These are phyloP conservation scores for Alternaria sp. DNA, from an alignment of 2,329 filamentous ascomycete genomes.

Conservation along the genomic window DNA sequence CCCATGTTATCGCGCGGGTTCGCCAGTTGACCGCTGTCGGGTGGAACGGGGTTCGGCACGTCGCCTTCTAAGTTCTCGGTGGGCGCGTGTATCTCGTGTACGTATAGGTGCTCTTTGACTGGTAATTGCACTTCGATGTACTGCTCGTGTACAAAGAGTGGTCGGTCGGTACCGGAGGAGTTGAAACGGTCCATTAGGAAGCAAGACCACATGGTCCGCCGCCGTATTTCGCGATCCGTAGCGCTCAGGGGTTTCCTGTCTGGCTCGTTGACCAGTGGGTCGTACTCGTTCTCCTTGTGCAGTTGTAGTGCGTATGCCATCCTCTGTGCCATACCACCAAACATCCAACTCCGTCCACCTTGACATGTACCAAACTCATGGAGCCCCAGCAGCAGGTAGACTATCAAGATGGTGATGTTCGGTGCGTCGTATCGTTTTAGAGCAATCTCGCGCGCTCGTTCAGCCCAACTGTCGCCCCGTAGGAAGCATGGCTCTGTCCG, in stretches of 20 bases:
- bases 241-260: conserved; percentile 75
- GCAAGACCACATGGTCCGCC: conserved; percentile 97
- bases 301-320: conserved; percentile 97
- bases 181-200: conserved; percentile 98
- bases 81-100: conserved; percentile 85
- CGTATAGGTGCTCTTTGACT: conserved; percentile 87
- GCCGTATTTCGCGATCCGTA: conserved; percentile 88
- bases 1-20: conserved; percentile 87
- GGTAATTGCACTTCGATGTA: conserved; percentile 88
- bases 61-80: conserved; percentile 83
- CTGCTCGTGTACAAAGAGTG: conserved; percentile 88
- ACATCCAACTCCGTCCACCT: conserved; percentile 92
- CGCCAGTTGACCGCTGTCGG: conserved; percentile 68
- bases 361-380: conserved; percentile 98
- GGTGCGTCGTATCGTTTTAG: conserved; percentile 89
- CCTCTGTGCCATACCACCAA: conserved; percentile 91
- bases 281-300: conserved; percentile 87
- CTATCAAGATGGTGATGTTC: conserved; percentile 94
- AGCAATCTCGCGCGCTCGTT: conserved; percentile 84
- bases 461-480: conserved; percentile 90
- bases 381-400: conserved; percentile 83
- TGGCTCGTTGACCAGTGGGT: conserved; percentile 70
- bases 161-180: conserved; percentile 90
- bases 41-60: conserved; percentile 66
- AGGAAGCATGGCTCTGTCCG: conserved; percentile 79